Evolutionary conservation across 208 protist genomes (phyloP), one percentile per base, ranked within the genome.

Genomic region (Wallacemonas sp.): DNA sequence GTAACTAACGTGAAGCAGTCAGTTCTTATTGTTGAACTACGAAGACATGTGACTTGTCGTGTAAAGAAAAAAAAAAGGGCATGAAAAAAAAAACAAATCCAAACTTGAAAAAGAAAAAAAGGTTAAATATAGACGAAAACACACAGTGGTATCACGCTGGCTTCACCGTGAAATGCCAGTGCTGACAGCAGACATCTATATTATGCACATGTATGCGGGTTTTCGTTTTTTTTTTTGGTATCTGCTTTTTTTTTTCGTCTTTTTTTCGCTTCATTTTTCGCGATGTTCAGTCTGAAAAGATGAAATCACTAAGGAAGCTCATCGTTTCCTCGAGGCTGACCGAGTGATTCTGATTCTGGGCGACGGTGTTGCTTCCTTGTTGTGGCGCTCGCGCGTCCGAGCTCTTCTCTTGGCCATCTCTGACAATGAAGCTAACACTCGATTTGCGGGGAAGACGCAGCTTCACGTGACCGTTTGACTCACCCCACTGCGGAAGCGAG

Each of bases 21-120:
- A n/a, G n/a, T n/a, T n/a, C n/a, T n/a, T n/a, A n/a, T n/a, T n/a
- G n/a, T n/a, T n/a, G n/a, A n/a, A n/a, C n/a, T n/a, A n/a, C n/a
- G n/a, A n/a, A n/a, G n/a, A n/a, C n/a, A n/a, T n/a, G n/a, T n/a
- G n/a, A n/a, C n/a, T n/a, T n/a, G n/a, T n/a, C n/a, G 36, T 41
- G 14, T 14, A 41, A 41, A 41, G 36, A 6, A 41, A 41, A 41
- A 6, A 14, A 41, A 6, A 41, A 14, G 36, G 14, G 36, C 36
- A 41, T 41, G 36, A 17, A 14, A 41, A 14, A 41, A 14, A 41
- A 41, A 14, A 49, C 24, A 47, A 8, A 56, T 44, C 26, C 59
- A 45, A 66, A 44, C 58, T 51, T 3, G 27, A 22, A 27, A 15
- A 49, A 61, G 21, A 61, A 61, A 41, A 45, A 61, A 61, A 31